phyloP scores from a whole-genome alignment of 179 eudicot species.

The Carnegiea gigantea region DNA sequence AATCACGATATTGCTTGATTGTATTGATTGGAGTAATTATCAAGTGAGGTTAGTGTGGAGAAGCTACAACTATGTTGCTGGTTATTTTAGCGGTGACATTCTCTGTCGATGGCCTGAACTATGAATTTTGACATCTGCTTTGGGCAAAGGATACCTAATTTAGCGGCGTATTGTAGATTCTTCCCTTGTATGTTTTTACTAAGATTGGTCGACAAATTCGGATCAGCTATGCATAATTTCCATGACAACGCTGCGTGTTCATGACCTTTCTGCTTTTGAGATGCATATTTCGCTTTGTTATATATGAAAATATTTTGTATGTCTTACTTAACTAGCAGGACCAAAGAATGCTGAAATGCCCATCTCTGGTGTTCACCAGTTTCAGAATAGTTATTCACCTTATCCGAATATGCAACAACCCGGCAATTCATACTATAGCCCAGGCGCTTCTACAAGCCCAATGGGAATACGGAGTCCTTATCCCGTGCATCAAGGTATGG shows the following conservation, averaged over 20 bases:
- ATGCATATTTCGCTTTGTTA: background rate
- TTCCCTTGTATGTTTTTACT: background rate
- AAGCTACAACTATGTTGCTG: background rate
- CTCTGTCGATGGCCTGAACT: background rate
- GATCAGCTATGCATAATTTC: no score
- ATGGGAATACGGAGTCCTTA: conserved; percentile 29
- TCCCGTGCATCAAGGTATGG: conserved; percentile 31
- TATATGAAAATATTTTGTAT: conserved; percentile 1
- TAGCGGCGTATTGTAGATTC: background rate
- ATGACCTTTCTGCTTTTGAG: background rate
- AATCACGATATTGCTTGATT: background rate
- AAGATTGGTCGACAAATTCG: background rate
- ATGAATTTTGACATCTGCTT: background rate
- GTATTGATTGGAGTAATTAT: background rate
- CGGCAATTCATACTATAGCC: conserved; percentile 26
- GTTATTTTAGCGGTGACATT: background rate
- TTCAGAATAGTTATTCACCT: conserved; percentile 37
- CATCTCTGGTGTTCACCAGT: conserved; percentile 34
- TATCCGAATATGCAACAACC: conserved; percentile 39
- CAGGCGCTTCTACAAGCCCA: conserved; percentile 29
- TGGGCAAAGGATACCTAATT: background rate
- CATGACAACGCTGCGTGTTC: background rate
- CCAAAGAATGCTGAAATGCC: conserved; percentile 39
- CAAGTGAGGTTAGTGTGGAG: background rate
- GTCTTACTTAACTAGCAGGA: conserved; percentile 33